Evolutionary conservation across 805 yeast species (phyloP), one percentile per base, ranked within the genome.

Genomic region (Schwanniomyces pseudopolymorphus): DNA sequence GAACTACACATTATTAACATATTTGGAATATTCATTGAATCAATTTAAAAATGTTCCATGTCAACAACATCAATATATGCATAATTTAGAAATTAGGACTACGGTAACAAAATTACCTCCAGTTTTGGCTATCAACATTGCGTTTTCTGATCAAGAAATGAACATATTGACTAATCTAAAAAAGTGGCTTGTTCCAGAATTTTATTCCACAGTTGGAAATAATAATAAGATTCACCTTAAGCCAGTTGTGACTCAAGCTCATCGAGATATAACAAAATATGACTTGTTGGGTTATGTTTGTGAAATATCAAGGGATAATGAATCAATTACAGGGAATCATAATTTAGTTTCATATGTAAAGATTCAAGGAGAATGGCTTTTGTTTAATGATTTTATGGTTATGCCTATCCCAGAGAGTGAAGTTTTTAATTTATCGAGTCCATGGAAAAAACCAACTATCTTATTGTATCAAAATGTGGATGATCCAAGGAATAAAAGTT

Each of bases 351-450:
- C 90, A 0, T 79, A 78, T 53, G 74, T 79, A 2, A 75, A 76
- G 50, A 67, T 81, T 3, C 69, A 65, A 13, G 75, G 75, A 40
- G 60, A 60, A 55, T 94, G 99, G 99, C 81, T 77, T 58, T 63
- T 94, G 59, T 89, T 94, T 63, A 94, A 94, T 60, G 98, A 94
- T 64, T 94, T 92, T 65, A 69, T 94, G 52, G 98, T 91, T 13
- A 79, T 81, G 55, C 84, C 82, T 20, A 75, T 94, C 0, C 75
- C 84, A 1, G 88, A 85, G 54, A 78, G 76, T 11, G 97, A 94
- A 55, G 97, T 87, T 0, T 73, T 90, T 40, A 81, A 89, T 59
- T 66, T 89, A 40, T 69, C 82, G 1, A 74, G 76, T 41, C 74
- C 84, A 71, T 91, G 97, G 96, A 94, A 94, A 61, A 80, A 80